Evolutionary conservation across 345 rosid genomes (phyloP), one percentile per base, ranked within the genome.

Genomic region (Raphanus raphanistrum): DNA sequence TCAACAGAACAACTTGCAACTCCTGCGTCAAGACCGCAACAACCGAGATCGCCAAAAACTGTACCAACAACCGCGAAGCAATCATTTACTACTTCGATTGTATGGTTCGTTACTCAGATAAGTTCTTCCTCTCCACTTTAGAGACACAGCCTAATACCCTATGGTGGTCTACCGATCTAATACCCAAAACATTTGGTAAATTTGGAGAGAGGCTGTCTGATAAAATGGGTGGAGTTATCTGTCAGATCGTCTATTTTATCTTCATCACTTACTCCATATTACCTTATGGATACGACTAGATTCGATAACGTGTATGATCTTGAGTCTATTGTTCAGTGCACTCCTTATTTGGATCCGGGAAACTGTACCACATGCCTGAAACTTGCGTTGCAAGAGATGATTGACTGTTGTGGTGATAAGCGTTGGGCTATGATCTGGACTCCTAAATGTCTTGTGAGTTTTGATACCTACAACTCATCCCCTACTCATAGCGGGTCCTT

Each of bases 21-120:
- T n/a, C 26, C 7, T 90, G 88, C 17, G 84, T 84, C 41, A 26
- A 1, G 8, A 26, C 9, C 0, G 84, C 86, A 2, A 26, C 77
- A 3, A 27, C 5, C 1, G 4, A 76, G 0, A 27, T 84, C 17
- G 1, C 9, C 15, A 45, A 31, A 27, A 25, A 2, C 4, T 87
- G 90, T 57, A 79, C 82, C 0, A 43, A 3, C 50, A 33, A 75
- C 8, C 82, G 71, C 38, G 41, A 59, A 45, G 70, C 85, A 8
- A 69, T 82, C 8, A 15, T 85, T 32, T 84, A 74, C 80, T 85
- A 68, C 59, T 79, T 77, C 4, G 43, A 68, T 26, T 88, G 89
- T 75, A 62, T 75, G 77, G n/a, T 88, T 21, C 76, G 84, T 1
- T 85, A 83, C 64, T 83, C 86, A 0, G 70, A 84, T 67, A 63